Evolutionary conservation across 2,329 filamentous ascomycete species (phyloP), one percentile per base, ranked within the genome.

Genomic region (Lasiodiplodia gonubiensis): DNA sequence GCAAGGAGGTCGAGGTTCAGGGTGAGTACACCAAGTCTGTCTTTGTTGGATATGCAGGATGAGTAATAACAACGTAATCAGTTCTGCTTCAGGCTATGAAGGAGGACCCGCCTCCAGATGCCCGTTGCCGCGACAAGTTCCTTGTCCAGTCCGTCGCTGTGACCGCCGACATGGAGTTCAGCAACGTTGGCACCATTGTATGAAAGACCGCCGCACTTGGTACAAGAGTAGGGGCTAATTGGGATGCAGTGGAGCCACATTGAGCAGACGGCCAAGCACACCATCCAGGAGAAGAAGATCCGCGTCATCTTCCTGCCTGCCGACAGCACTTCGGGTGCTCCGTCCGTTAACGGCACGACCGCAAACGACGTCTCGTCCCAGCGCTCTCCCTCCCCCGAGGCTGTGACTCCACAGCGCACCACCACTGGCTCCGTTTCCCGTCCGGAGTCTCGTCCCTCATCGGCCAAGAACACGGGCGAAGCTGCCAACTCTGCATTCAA

Each of bases 11-110:
- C 72, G 93, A 97, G 80, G 94, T 99, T 71, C 90, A 94, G 79
- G 94, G 94, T 97, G 85, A 21, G 65, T 48, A 61, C 18, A 33
- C 46, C 35, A 42, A 46, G 42, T n/a, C 42, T 11, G 14, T 14
- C 11, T 33, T 25, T 18, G 21, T 4, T 11, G n/a, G 18, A 37
- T 27, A 12, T 51, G n/a, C 18, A n/a, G 23, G 4, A 16, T 70
- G 21, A 23, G n/a, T 39, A 25, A 52, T 42, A 23, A 33, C 33
- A 27, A 30, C 66, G 8, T 72, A 67, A 63, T 64, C 72, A 96
- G 95, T 99, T 68, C 89, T 98, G 46, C 89, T 99, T 51, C 95
- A 99, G 83, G 93, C 94, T 27, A 97, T 99, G 95, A 97, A 97
- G 85, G 89, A 93, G 76, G 94, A 98, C 75, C 94, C 94, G 67